These are phyloP conservation scores for Piromyces sp. DNA, from an alignment of 192 early-diverging fungal species.

Conservation along the genomic window DNA sequence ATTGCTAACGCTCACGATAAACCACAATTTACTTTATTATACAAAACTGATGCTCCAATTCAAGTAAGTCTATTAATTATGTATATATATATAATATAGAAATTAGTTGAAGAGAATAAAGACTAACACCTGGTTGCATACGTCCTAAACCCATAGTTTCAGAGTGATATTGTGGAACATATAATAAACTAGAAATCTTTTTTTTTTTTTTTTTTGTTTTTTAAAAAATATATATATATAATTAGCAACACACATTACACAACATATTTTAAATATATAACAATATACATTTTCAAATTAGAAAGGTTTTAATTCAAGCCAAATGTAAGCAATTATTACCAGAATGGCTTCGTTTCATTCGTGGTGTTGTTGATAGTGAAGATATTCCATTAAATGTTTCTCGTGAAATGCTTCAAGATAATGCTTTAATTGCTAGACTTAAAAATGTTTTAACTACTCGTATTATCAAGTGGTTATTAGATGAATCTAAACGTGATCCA, in stretches of 20 bases:
- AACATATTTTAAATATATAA: no score
- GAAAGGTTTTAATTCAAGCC: conserved; percentile 46
- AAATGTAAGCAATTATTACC: conserved; percentile 19
- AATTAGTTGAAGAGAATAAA: conserved; percentile 32
- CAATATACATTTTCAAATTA: no score
- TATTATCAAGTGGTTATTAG: conserved; percentile 3
- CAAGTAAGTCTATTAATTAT: conserved; percentile 34
- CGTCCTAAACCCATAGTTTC: conserved; percentile 32
- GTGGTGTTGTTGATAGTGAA: conserved; percentile 5
- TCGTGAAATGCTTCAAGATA: conserved; percentile 4
- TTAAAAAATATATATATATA: no score
- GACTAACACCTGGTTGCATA: conserved; percentile 35
- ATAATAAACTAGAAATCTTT: conserved; percentile 11
- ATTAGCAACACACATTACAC: no score
- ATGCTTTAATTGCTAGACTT: conserved; percentile 1
- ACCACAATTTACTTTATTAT: conserved; percentile 36
- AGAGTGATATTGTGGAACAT: conserved; percentile 34
- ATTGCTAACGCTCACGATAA: conserved; percentile 46
- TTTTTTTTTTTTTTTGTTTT: no score
- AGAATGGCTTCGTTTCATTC: conserved; percentile 4
- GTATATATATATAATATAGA: conserved; percentile 12
- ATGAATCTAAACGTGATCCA: conserved; percentile 1
- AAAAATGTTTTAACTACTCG: conserved; percentile 1
- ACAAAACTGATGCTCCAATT: conserved; percentile 58
- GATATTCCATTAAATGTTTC: conserved; percentile 7